Conservation (phyloP, 2,329 filamentous ascomycete species). For the Mycosphaerella arachidis region DNA sequence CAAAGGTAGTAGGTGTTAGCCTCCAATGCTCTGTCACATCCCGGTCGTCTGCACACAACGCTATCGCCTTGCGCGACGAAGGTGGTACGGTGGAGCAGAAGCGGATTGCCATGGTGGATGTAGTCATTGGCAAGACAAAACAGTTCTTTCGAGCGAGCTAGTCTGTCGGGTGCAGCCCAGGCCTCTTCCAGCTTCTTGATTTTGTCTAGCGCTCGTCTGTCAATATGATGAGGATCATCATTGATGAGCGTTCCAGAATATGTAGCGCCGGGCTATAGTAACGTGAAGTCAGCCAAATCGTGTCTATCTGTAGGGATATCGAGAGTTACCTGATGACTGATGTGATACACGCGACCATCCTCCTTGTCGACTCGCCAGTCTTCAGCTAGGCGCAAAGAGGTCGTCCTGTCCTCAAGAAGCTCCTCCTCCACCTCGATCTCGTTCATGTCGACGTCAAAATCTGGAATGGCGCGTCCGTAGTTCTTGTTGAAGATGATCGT, state of each 20-base stretch:
- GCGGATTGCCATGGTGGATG: not conserved
- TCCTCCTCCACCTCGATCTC: not conserved
- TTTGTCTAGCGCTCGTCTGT: not conserved
- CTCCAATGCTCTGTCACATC: not conserved
- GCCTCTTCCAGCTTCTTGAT: not conserved
- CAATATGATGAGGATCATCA: not conserved
- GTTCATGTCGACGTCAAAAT: conserved; percentile 4
- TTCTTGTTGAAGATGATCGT: not conserved
- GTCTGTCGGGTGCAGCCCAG: not conserved
- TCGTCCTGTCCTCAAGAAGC: not conserved
- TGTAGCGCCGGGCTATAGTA: not conserved
- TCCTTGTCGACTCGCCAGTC: conserved; percentile 8
- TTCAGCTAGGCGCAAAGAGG: not conserved
- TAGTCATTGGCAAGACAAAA: not conserved
- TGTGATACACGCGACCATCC: conserved; percentile 17
- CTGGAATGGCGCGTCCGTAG: not conserved
- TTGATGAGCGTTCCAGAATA: not conserved
- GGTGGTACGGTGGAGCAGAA: conserved; percentile 6
- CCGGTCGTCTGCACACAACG: conserved; percentile 3
- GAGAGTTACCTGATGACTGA: conserved; percentile 11
- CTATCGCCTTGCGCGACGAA: conserved; percentile 6
- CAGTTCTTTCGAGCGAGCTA: not conserved
- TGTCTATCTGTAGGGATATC: too few species aligned
- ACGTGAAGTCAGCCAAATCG: not conserved
- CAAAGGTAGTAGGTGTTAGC: not conserved